These are phyloP conservation scores for Lactarius psammicola DNA, from an alignment of 768 basidiomycete species.

Conservation along the genomic window DNA sequence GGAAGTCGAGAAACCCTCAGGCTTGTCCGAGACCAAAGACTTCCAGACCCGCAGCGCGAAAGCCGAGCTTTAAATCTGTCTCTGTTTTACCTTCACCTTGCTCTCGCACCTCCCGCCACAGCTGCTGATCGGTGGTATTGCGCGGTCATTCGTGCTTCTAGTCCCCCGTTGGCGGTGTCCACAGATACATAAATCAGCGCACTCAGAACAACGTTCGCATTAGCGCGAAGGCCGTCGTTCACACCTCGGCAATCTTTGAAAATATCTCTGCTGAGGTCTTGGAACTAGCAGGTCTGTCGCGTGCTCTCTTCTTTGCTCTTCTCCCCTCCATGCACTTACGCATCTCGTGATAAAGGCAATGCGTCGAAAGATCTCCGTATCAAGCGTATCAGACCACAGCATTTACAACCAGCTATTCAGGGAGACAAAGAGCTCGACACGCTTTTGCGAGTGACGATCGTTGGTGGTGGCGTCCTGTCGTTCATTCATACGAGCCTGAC, in stretches of 20 bases:
- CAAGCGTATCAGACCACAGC: conserved; percentile 95
- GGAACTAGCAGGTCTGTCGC: conserved; percentile 80
- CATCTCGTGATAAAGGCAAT: conserved; percentile 59
- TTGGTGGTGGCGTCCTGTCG: conserved; percentile 83
- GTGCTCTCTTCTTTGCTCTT: background rate
- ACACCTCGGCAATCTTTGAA: conserved; percentile 93
- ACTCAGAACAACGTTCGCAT: conserved; percentile 94
- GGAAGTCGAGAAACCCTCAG: conserved; percentile 25
- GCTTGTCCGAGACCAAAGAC: conserved; percentile 13
- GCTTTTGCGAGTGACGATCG: conserved; percentile 91
- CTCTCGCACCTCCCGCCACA: too few species aligned
- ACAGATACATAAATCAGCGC: conserved; percentile 88
- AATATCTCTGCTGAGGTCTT: conserved; percentile 96
- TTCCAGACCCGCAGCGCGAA: conserved; percentile 29
- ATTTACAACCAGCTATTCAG: conserved; percentile 93
- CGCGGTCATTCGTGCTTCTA: conserved; percentile 32
- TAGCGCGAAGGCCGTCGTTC: conserved; percentile 96
- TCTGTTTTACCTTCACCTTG: background rate
- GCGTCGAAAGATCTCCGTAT: conserved; percentile 97
- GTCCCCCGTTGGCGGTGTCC: conserved; percentile 98
- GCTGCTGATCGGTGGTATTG: background rate
- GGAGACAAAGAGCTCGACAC: conserved; percentile 98
- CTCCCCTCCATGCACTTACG: background rate
- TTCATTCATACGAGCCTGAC: conserved; percentile 88
- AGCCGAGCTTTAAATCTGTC: conserved; percentile 22